Evolutionary conservation across 768 basidiomycete genomes (phyloP).

Genomic region (Dacryopinax spathularia): DNA sequence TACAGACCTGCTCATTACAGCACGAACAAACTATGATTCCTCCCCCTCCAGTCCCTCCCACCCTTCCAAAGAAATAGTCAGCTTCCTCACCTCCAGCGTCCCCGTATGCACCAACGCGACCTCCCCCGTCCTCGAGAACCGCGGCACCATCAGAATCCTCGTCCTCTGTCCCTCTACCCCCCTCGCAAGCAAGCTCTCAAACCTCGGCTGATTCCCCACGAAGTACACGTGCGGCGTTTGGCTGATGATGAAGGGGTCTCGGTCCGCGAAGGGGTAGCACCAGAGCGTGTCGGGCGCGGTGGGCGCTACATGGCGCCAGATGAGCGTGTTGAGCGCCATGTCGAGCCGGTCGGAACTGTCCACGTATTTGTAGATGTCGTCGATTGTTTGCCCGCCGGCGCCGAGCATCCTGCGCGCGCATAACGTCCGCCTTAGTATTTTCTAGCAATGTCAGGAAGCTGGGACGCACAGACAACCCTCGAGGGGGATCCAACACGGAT

Average conservation of each 20-base stretch:
- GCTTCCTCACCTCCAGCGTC: conserved; percentile 47
- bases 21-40: too few species aligned
- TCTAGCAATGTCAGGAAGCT: conserved; percentile 6
- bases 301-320: conserved; percentile 95
- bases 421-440: neutral
- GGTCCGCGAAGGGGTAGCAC: conserved; percentile 84
- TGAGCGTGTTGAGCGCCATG: conserved; percentile 63
- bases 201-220: conserved; percentile 78
- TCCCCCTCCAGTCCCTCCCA: conserved; percentile 10
- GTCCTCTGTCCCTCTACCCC: conserved; percentile 22
- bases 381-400: conserved; percentile 84
- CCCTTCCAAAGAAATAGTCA: conserved; percentile 12
- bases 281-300: conserved; percentile 95
- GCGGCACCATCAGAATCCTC: conserved; percentile 67
- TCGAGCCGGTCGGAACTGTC: conserved; percentile 47
- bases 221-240: conserved; percentile 82
- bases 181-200: conserved; percentile 55
- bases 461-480: conserved; percentile 31
- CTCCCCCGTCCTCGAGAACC: conserved; percentile 61
- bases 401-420: conserved; percentile 48
- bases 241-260: conserved; percentile 80
- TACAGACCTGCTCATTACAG: too few species aligned
- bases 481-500: conserved; percentile 73
- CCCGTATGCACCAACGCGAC: conserved; percentile 68
- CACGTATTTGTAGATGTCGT: conserved; percentile 93